A percentile compares a stretch with the other conserved stretches of the same genome.
Evolutionary conservation across 331 rosid species (phyloP).

Genomic region (Dryas integrifolia): DNA sequence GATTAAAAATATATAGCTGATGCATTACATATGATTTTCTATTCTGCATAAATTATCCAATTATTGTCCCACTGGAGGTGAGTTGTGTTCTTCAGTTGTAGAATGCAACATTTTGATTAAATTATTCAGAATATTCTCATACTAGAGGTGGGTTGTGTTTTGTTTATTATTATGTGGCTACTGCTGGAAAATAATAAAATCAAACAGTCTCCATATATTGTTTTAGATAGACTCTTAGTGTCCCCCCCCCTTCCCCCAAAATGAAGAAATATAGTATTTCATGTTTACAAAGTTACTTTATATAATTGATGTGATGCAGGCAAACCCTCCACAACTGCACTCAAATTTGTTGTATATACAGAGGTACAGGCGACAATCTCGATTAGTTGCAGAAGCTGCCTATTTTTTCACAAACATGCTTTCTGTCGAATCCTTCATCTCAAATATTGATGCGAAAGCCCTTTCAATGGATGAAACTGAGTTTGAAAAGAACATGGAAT

Average conservation of each 20-base stretch:
- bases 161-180: neutral
- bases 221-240: neutral
- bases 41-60: neutral
- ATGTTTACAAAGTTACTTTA: slow-evolving; percentile 9
- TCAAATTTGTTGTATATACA: slow-evolving; percentile 86
- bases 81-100: neutral
- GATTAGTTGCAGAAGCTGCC: slow-evolving; percentile 77
- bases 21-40: neutral
- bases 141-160: neutral
- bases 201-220: neutral
- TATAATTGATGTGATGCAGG: slow-evolving; percentile 52
- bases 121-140: neutral
- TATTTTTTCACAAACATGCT: slow-evolving; percentile 93
- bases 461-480: slow-evolving; percentile 87
- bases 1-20: neutral
- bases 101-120: neutral
- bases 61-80: neutral
- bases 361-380: slow-evolving; percentile 78
- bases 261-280: neutral
- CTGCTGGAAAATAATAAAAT: slow-evolving; percentile 2
- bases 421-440: slow-evolving; percentile 86
- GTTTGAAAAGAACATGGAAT: slow-evolving; percentile 84
- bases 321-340: slow-evolving; percentile 95
- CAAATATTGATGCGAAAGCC: slow-evolving; percentile 86
- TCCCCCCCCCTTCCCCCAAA: neutral